Conservation (phyloP, 768 basidiomycete species). For the Lactarius indigo region DNA sequence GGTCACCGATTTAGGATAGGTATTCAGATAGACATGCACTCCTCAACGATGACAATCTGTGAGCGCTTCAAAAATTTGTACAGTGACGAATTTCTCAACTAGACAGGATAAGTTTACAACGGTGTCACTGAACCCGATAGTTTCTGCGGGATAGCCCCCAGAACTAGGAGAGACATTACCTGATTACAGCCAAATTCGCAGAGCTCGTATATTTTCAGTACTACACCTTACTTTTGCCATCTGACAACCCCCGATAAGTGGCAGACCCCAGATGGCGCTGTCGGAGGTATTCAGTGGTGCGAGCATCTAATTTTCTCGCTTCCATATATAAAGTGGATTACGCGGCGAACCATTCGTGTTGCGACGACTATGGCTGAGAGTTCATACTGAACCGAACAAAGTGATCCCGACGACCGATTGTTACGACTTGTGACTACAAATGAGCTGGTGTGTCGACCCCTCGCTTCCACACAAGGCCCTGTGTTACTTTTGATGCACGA, state of each 20-base stretch:
- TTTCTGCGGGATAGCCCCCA: conserved; percentile 58
- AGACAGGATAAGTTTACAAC: conserved; percentile 13
- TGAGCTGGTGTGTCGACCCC: conserved; percentile 66
- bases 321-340: too few relatives aligned
- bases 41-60: not conserved
- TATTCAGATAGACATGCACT: conserved; percentile 14
- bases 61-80: not conserved
- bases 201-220: conserved; percentile 57
- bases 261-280: conserved; percentile 9
- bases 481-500: conserved; percentile 60
- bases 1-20: conserved; percentile 14
- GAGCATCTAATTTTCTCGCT: conserved; percentile 44
- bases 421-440: conserved; percentile 57
- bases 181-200: conserved; percentile 46
- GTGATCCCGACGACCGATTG: conserved; percentile 40
- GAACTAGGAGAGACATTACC: conserved; percentile 35
- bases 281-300: conserved; percentile 33
- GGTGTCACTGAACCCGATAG: conserved; percentile 27
- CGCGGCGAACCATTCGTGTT: too few relatives aligned
- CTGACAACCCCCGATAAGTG: not conserved
- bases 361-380: too few relatives aligned
- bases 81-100: not conserved
- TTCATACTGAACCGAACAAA: too few relatives aligned
- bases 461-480: conserved; percentile 52
- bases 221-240: conserved; percentile 20